Evolutionary conservation across 148 eudicot species (phyloP).

Genomic region (Spergularia marina): DNA sequence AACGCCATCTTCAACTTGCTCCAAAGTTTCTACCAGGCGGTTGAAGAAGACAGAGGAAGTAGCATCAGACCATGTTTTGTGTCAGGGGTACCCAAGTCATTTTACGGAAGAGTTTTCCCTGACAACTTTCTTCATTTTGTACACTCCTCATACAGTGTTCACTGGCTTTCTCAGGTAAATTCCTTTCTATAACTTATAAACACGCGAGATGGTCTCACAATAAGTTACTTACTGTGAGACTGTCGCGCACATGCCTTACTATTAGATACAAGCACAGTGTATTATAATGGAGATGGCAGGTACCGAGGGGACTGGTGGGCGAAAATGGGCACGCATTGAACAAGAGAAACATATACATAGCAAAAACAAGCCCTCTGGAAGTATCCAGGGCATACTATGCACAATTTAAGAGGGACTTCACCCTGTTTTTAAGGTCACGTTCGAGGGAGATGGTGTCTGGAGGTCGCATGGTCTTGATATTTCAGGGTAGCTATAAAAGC

Average conservation of each 20-base stretch:
- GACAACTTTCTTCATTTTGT: conserved; percentile 53
- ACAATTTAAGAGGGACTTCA: conserved; percentile 49
- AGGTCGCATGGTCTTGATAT: conserved; percentile 48
- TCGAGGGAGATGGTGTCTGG: conserved; percentile 40
- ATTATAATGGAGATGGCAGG: conserved; percentile 23
- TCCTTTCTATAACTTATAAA: too few relatives aligned
- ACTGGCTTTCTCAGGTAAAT: conserved; percentile 66
- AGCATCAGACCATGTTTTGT: conserved; percentile 36
- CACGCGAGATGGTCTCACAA: too few relatives aligned
- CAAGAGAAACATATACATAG: conserved; percentile 37
- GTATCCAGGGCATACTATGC: conserved; percentile 39
- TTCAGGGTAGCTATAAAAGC: conserved; percentile 28
- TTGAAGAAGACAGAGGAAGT: conserved; percentile 17
- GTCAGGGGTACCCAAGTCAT: conserved; percentile 58
- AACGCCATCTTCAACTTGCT: conserved; percentile 34
- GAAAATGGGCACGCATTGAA: conserved; percentile 27
- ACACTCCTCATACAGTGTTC: conserved; percentile 63
- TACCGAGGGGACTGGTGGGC: conserved; percentile 38
- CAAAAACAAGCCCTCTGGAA: conserved; percentile 33
- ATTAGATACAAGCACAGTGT: background rate
- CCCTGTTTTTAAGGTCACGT: conserved; percentile 37
- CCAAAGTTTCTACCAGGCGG: conserved; percentile 16
- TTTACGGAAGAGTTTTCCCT: conserved; percentile 60
- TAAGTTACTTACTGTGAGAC: too few relatives aligned
- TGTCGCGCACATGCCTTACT: too few relatives aligned